A percentile compares a stretch with the other conserved stretches of the same genome.
Conservation (phyloP, 169 alveolate species). For the Neospora caninum region DNA sequence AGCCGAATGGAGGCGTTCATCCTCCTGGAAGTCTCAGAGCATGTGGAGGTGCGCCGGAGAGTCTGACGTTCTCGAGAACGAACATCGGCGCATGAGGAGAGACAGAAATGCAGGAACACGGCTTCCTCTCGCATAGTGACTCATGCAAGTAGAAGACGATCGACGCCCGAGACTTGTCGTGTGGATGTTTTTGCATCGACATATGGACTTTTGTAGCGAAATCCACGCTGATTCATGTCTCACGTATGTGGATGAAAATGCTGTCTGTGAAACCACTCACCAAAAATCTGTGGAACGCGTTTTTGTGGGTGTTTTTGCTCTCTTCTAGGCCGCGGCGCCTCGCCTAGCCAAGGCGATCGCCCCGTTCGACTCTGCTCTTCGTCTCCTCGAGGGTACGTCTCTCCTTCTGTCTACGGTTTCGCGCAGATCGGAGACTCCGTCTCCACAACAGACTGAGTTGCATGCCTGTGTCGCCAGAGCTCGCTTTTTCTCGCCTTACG, state of each 20-base stretch:
- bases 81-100: no score
- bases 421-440: background rate
- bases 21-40: background rate
- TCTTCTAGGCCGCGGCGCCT: background rate
- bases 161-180: background rate
- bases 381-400: background rate
- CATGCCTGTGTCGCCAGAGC: no score
- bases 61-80: background rate
- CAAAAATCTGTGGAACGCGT: background rate
- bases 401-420: background rate
- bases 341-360: background rate
- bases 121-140: background rate
- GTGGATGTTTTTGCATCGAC: background rate
- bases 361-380: background rate
- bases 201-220: background rate
- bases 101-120: no score
- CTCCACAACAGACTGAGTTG: background rate
- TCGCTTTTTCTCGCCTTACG: background rate
- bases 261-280: background rate
- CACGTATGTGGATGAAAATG: background rate
- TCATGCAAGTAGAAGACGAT: background rate
- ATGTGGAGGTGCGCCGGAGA: background rate
- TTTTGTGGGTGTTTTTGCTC: background rate
- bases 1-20: slow-evolving; percentile 21
- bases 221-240: background rate